A percentile compares a stretch with the other conserved stretches of the same genome.
These are phyloP conservation scores for Chrysoporthe deuterocubensis DNA, from an alignment of 2,329 filamentous ascomycete genomes.

Conservation along the genomic window DNA sequence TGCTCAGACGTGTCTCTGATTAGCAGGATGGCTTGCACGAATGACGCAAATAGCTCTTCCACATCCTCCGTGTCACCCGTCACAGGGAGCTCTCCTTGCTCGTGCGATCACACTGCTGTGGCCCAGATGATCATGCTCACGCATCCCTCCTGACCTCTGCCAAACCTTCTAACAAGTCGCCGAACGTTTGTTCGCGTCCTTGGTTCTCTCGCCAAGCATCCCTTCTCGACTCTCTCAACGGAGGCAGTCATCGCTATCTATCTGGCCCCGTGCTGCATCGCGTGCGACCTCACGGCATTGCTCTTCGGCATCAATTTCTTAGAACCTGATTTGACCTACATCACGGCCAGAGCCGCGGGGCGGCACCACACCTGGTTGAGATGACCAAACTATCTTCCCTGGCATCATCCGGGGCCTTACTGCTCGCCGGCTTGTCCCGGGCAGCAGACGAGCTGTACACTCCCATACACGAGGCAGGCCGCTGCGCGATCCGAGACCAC, in stretches of 20 bases:
- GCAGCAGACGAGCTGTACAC: slow-evolving; percentile 43
- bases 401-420: slow-evolving; percentile 39
- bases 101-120: neutral
- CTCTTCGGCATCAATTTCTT: neutral
- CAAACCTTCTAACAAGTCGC: neutral
- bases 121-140: slow-evolving; percentile 6
- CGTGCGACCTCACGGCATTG: slow-evolving; percentile 9
- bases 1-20: neutral
- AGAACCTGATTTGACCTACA: slow-evolving; percentile 2
- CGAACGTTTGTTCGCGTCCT: neutral
- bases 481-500: slow-evolving; percentile 88
- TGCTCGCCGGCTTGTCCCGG: slow-evolving; percentile 39
- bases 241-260: neutral
- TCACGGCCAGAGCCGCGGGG: slow-evolving; percentile 22
- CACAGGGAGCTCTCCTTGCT: slow-evolving; percentile 1
- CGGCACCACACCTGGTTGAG: slow-evolving; percentile 19
- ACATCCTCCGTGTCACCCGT: neutral
- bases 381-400: slow-evolving; percentile 46
- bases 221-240: neutral
- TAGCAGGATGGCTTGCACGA: neutral
- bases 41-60: slow-evolving; percentile 7
- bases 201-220: neutral
- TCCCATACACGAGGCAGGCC: slow-evolving; percentile 78
- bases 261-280: neutral
- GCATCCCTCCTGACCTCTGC: neutral